Conservation (phyloP, 345 rosid genomes). For the Brassica napus region DNA sequence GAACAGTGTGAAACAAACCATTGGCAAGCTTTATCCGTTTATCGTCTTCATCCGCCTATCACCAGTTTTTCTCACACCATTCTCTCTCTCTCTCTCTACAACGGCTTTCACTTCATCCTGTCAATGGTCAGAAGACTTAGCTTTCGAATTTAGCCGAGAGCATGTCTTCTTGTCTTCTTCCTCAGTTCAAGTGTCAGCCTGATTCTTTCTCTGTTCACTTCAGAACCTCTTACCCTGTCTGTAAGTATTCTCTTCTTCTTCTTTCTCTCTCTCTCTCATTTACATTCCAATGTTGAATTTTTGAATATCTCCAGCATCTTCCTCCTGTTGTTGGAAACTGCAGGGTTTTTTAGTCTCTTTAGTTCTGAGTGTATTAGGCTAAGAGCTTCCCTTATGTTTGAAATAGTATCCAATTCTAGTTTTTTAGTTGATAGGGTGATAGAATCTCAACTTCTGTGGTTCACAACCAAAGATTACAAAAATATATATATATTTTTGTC, state of each 20-base stretch:
- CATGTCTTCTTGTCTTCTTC: conserved; percentile 72
- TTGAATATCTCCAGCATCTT: no score
- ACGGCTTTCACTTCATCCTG: conserved; percentile 13
- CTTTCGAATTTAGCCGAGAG: conserved; percentile 33
- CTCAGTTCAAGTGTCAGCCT: conserved; percentile 92
- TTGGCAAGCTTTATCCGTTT: conserved; percentile 29
- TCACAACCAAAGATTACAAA: background rate
- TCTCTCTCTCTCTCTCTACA: conserved; percentile 5
- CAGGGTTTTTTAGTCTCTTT: background rate
- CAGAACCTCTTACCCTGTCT: conserved; percentile 47
- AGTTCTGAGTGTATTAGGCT: background rate
- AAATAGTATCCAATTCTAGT: background rate
- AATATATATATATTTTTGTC: no score
- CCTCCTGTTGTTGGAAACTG: no score
- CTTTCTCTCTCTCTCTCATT: no score
- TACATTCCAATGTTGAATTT: no score
- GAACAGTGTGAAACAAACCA: background rate
- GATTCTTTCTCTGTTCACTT: conserved; percentile 66
- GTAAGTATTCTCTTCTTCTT: conserved; percentile 28
- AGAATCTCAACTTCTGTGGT: background rate
- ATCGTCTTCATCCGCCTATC: conserved; percentile 42
- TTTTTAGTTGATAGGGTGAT: no score
- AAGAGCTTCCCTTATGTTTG: background rate
- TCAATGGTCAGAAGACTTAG: conserved; percentile 40
- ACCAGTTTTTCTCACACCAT: conserved; percentile 32